Base-by-base conservation (phyloP, 768 basidiomycete species). In the Suillus placidus region DNA sequence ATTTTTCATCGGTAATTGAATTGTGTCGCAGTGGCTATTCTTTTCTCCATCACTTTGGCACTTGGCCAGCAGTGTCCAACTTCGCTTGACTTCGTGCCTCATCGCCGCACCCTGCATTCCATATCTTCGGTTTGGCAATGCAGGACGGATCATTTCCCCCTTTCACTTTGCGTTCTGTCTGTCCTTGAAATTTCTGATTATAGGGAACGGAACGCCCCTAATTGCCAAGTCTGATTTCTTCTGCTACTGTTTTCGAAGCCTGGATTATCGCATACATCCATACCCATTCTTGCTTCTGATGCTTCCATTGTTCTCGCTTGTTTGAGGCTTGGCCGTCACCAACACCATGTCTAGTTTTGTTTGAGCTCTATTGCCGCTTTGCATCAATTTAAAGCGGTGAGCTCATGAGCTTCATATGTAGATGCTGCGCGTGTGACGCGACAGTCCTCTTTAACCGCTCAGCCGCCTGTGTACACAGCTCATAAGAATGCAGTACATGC, bases 91-190 rank as follows among this genome's bases (percentile, higher is more conserved):
- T 35, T 61, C 4, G 6, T 61, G 45, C 26, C 49, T 26, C 26
- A 16, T 26, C 13, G 16, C 61, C n/a, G 71, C 58, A 65, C 66
- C 66, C 72, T 47, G 56, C 64, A 64, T 40, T 64, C 64, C 38
- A 74, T 63, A 20, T 76, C 75, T 56, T 74, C 69, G 12, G 20
- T 35, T 35, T 34, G 20, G 32, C 10, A 12, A 55, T 55, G 34
- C 20, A 35, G 34, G 54, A 55, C 12, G 54, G 54, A 34, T 55
- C 18, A 35, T 35, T 34, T 7, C 34, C 54, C 54, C 34, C 54
- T n/a, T 55, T 55, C 6, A 12, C 34, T 34, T 35, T 12, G 34
- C 12, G 32, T 35, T 55, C 2, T 12, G 32, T 34, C 32, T 18
- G 26, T 54, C 18, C 18, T 55, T 13, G 54, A 55, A 20, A 34